A percentile compares a stretch with the other conserved stretches of the same genome.
phyloP scores from a whole-genome alignment of 352 stramenopile species.

The Globisporangium rhizosaccharum region DNA sequence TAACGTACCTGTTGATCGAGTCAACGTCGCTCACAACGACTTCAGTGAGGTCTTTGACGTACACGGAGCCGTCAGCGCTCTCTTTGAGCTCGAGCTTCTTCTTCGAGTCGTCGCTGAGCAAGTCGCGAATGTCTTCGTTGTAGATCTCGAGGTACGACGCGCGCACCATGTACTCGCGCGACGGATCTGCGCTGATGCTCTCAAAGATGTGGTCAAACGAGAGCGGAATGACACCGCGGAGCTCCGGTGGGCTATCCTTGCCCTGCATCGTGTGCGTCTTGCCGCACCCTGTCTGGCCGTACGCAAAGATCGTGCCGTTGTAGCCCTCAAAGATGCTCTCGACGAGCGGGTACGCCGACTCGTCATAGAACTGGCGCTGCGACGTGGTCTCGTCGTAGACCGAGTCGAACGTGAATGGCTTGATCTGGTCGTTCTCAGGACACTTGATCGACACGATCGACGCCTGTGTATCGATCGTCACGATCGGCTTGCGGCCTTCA shows the following conservation, averaged over 20 bases:
- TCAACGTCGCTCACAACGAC: conserved; percentile 71
- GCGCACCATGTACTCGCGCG: conserved; percentile 76
- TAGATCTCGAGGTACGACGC: conserved; percentile 94
- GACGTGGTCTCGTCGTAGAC: conserved; percentile 87
- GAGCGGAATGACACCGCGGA: conserved; percentile 76
- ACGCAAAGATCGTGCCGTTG: conserved; percentile 91
- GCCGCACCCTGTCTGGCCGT: conserved; percentile 81
- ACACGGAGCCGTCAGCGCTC: conserved; percentile 68
- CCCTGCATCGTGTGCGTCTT: conserved; percentile 87
- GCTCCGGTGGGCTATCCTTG: conserved; percentile 63
- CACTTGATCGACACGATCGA: conserved; percentile 73
- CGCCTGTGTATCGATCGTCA: conserved; percentile 62
- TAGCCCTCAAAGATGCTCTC: conserved; percentile 90
- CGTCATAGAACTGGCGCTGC: conserved; percentile 83
- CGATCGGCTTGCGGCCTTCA: conserved; percentile 79
- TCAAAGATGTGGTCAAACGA: conserved; percentile 88
- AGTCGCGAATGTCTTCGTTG: conserved; percentile 92
- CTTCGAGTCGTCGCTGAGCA: conserved; percentile 77
- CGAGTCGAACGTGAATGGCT: conserved; percentile 89
- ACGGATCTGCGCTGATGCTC: conserved; percentile 64
- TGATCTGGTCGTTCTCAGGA: conserved; percentile 67
- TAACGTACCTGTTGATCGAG: conserved; percentile 57
- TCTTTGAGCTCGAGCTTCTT: conserved; percentile 87
- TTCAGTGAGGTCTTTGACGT: conserved; percentile 87
- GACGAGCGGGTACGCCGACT: conserved; percentile 80